phyloP scores from a whole-genome alignment of 768 basidiomycete species.

The Psilocybe tampanensis region DNA sequence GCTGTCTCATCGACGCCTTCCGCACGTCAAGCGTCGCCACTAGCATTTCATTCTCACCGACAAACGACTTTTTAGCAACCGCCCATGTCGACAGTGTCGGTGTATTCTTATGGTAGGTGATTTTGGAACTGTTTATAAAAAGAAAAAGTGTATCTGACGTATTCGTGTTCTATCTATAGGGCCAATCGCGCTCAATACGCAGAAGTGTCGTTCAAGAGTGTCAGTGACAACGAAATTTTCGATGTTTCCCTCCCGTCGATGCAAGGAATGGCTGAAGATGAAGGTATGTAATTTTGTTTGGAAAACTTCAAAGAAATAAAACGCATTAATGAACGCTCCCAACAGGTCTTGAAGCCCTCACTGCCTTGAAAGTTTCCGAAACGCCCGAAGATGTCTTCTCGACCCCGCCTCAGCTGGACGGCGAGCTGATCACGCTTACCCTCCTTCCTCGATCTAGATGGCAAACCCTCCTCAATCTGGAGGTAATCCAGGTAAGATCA shows the following conservation, averaged over 20 bases:
- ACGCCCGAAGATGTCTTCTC: conserved; percentile 70
- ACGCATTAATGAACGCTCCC: neutral
- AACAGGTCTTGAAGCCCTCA: conserved; percentile 71
- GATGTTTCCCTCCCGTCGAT: conserved; percentile 80
- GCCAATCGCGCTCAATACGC: conserved; percentile 95
- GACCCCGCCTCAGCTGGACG: conserved; percentile 87
- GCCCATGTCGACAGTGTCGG: conserved; percentile 94
- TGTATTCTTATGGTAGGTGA: conserved; percentile 91
- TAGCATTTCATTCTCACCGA: conserved; percentile 90
- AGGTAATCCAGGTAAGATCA: conserved; percentile 78
- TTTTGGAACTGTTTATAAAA: conserved; percentile 54
- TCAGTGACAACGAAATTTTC: conserved; percentile 74
- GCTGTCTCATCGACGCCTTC: conserved; percentile 91
- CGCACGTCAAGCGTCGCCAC: conserved; percentile 86
- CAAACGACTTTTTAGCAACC: conserved; percentile 94
- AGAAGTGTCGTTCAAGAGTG: conserved; percentile 78
- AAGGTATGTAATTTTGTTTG: conserved; percentile 49
- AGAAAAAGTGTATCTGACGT: neutral
- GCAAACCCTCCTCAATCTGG: conserved; percentile 96
- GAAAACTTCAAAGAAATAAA: neutral
- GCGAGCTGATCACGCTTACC: conserved; percentile 91
- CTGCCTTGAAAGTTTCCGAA: conserved; percentile 63
- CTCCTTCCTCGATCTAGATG: conserved; percentile 90
- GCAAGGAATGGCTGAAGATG: conserved; percentile 80
- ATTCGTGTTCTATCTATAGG: conserved; percentile 43